Conservation (phyloP, 345 rosid species). For the Rhodamnia rubescens region DNA sequence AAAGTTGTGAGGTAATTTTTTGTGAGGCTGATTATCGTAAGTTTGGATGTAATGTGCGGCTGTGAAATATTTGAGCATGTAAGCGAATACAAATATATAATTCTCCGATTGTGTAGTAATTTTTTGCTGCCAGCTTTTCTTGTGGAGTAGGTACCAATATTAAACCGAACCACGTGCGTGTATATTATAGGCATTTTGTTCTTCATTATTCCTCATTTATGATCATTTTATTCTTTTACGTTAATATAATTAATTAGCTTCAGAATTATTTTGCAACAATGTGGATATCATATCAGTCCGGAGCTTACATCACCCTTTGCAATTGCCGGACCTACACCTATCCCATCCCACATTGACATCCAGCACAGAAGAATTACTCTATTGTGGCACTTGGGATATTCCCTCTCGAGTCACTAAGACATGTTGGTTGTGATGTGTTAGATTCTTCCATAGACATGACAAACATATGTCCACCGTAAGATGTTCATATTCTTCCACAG, state of each 20-base stretch:
- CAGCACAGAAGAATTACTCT: background rate
- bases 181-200: background rate
- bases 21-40: background rate
- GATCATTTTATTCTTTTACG: background rate
- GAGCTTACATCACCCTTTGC: background rate
- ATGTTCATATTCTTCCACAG: background rate
- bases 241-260: background rate
- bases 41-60: background rate
- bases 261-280: background rate
- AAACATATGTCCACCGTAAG: background rate
- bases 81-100: background rate
- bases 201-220: background rate
- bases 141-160: background rate
- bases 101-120: background rate
- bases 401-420: background rate
- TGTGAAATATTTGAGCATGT: background rate
- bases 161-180: background rate
- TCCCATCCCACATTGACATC: background rate
- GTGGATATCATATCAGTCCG: background rate
- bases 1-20: background rate
- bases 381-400: background rate
- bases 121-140: background rate
- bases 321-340: background rate
- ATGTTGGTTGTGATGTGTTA: background rate
- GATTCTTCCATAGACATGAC: background rate